These are phyloP conservation scores for Pilatotrama ljubarskyi DNA, from an alignment of 768 basidiomycete species.

Conservation along the genomic window DNA sequence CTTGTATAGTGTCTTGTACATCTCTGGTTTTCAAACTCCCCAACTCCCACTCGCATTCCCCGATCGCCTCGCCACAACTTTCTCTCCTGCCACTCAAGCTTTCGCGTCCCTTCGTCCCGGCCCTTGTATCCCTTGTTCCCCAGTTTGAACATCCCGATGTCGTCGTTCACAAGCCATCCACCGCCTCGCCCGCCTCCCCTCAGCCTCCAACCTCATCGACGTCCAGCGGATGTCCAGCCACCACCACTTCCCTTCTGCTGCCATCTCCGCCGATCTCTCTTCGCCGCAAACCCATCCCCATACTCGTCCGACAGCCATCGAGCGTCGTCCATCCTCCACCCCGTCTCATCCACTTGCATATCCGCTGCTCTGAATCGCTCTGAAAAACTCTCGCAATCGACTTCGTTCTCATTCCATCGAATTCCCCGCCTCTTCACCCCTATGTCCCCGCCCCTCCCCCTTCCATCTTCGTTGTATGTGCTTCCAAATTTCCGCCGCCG, in stretches of 20 bases:
- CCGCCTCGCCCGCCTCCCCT: not conserved
- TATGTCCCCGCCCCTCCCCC: not conserved
- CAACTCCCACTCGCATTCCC: too few relatives aligned
- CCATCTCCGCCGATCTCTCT: not conserved
- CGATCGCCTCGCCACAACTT: too few relatives aligned
- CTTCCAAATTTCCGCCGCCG: not conserved
- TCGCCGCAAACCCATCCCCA: not conserved
- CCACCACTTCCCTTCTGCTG: not conserved
- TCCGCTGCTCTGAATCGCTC: constrained; percentile 2
- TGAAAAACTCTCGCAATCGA: not conserved
- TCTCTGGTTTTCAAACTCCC: too few relatives aligned
- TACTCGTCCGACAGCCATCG: not conserved
- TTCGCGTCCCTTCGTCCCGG: too few relatives aligned
- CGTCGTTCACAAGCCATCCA: too few relatives aligned
- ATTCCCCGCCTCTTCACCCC: not conserved
- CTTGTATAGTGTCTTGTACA: too few relatives aligned
- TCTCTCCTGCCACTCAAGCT: too few relatives aligned
- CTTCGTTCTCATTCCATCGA: not conserved
- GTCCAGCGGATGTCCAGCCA: too few relatives aligned
- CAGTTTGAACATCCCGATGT: too few relatives aligned
- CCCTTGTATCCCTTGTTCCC: too few relatives aligned
- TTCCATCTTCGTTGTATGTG: not conserved
- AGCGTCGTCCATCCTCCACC: not conserved
- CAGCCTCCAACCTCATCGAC: not conserved
- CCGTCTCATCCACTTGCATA: not conserved